Conservation (phyloP, 768 basidiomycete species). For the Cyclocybe aegerita region DNA sequence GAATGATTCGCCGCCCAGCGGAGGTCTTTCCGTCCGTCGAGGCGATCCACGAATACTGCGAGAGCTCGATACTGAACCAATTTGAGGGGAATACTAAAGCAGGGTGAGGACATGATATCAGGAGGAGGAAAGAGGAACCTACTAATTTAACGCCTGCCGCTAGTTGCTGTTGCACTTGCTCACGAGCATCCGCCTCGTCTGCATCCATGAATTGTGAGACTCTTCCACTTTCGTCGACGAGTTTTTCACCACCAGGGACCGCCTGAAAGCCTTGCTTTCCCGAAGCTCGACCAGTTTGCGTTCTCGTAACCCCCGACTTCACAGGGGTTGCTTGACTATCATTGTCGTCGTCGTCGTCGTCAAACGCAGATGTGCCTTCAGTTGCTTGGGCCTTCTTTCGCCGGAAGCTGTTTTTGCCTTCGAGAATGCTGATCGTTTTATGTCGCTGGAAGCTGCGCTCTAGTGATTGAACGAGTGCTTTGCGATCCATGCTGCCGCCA, state of each 20-base stretch:
- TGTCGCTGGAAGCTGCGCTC: conserved; percentile 82
- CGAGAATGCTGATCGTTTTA: conserved; percentile 83
- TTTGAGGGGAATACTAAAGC: conserved; percentile 61
- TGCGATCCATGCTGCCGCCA: conserved; percentile 72
- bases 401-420: conserved; percentile 55
- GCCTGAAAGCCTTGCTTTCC: conserved; percentile 30
- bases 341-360: conserved; percentile 45
- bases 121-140: conserved; percentile 22
- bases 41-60: conserved; percentile 73
- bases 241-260: conserved; percentile 29
- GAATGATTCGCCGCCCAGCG: conserved; percentile 38
- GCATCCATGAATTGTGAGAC: conserved; percentile 90
- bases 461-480: conserved; percentile 74
- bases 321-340: conserved; percentile 59
- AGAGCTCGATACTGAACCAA: conserved; percentile 59
- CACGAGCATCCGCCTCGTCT: conserved; percentile 77
- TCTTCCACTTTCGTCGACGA: conserved; percentile 49
- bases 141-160: conserved; percentile 74
- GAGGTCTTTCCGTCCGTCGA: conserved; percentile 50
- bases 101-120: conserved; percentile 1
- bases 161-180: conserved; percentile 85
- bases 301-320: conserved; percentile 45
- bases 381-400: conserved; percentile 27
- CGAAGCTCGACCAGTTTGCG: conserved; percentile 21
- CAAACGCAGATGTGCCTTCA: conserved; percentile 13